Conservation (phyloP, 2,329 filamentous ascomycete species). For the Sclerotinia glacialis region DNA sequence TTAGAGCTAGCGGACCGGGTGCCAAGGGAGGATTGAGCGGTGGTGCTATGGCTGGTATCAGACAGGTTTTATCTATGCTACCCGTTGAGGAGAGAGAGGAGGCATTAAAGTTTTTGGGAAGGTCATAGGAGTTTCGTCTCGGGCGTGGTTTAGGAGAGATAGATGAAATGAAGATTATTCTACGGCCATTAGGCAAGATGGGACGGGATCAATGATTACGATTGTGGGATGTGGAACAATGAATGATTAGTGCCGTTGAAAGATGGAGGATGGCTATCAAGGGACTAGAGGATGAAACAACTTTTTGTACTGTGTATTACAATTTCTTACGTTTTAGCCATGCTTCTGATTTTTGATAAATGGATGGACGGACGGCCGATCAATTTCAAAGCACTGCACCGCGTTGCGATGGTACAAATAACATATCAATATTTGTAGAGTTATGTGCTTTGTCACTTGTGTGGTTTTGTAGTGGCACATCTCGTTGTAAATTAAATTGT, state of each 20-base stretch:
- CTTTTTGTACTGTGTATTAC: not conserved
- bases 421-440: not conserved
- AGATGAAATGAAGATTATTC: not conserved
- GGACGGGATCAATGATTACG: not conserved
- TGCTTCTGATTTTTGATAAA: not conserved
- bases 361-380: not conserved
- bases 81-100: constrained; percentile 81
- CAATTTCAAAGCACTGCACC: not conserved
- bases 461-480: too few relatives aligned
- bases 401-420: not conserved
- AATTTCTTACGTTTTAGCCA: constrained; percentile 1
- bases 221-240: not conserved
- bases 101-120: constrained; percentile 38
- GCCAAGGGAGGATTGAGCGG: constrained; percentile 68
- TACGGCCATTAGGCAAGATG: not conserved
- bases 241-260: not conserved
- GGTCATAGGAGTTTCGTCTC: constrained; percentile 20
- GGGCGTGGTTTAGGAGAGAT: not conserved
- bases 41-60: constrained; percentile 56
- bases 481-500: not conserved
- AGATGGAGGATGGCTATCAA: not conserved
- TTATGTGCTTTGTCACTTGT: not conserved
- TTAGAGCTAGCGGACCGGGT: constrained; percentile 53
- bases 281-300: not conserved
- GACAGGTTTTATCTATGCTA: constrained; percentile 80